These are phyloP conservation scores for Aureobasidium sp. DNA, from an alignment of 2,329 filamentous ascomycete species.

Conservation along the genomic window DNA sequence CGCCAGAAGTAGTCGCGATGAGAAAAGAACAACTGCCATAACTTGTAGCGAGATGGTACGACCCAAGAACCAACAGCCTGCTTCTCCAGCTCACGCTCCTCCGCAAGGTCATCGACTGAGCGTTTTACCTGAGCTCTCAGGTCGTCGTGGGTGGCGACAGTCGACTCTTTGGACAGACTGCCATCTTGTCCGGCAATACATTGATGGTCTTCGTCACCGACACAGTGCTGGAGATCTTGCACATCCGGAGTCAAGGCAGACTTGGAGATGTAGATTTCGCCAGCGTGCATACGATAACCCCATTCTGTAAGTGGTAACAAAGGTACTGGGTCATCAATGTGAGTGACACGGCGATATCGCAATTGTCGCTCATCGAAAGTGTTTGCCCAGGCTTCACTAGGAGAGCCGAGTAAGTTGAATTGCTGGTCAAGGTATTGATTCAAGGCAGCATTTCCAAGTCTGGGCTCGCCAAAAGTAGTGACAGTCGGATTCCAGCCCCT, in stretches of 20 bases:
- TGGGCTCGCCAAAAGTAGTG: conserved; percentile 90
- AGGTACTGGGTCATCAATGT: conserved; percentile 80
- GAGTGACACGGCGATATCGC: conserved; percentile 72
- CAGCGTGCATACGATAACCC: conserved; percentile 78
- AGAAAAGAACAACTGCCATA: conserved; percentile 91
- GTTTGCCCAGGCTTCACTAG: conserved; percentile 20
- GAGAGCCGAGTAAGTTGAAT: conserved; percentile 34
- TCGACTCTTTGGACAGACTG: conserved; percentile 21
- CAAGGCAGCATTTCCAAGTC: conserved; percentile 50
- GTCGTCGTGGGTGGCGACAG: neutral
- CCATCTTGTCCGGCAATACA: conserved; percentile 61
- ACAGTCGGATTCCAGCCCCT: conserved; percentile 69
- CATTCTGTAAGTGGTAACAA: conserved; percentile 79
- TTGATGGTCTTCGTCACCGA: conserved; percentile 60
- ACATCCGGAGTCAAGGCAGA: conserved; percentile 59
- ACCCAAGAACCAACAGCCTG: neutral
- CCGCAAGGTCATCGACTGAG: neutral
- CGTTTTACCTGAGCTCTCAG: neutral
- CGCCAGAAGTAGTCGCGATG: conserved; percentile 97
- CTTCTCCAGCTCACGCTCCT: conserved; percentile 1
- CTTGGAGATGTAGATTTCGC: conserved; percentile 81
- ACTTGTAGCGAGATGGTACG: conserved; percentile 55
- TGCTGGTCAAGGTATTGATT: conserved; percentile 47
- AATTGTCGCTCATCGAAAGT: conserved; percentile 22
- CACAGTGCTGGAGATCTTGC: conserved; percentile 63